Conservation (phyloP, 208 protist species). For the Trypanosoma platydactyli region DNA sequence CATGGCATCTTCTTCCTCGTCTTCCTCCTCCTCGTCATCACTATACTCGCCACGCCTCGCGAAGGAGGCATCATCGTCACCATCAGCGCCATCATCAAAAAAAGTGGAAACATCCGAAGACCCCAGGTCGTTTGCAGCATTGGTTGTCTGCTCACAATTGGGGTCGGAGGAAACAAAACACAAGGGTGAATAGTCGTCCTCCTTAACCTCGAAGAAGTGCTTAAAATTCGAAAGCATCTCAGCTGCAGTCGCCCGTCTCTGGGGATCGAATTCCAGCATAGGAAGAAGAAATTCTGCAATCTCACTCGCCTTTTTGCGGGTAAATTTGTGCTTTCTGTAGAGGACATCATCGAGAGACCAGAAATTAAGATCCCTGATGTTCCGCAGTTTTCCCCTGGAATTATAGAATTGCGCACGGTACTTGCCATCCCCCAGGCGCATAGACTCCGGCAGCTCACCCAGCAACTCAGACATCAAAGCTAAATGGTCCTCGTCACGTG, state of each 20-base stretch:
- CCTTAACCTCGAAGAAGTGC: constrained; percentile 80
- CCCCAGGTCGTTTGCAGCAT: constrained; percentile 17
- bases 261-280: constrained; percentile 92
- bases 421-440: constrained; percentile 79
- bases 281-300: constrained; percentile 94
- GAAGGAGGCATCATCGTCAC: constrained; percentile 31
- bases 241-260: constrained; percentile 82
- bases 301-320: constrained; percentile 79
- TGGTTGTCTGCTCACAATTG: constrained; percentile 25
- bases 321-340: constrained; percentile 93
- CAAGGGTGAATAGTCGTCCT: constrained; percentile 83
- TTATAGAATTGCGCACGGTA: constrained; percentile 86
- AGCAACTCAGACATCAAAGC: constrained; percentile 95
- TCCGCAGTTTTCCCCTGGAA: constrained; percentile 69
- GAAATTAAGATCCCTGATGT: constrained; percentile 81
- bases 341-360: constrained; percentile 90
- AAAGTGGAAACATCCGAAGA: constrained; percentile 16
- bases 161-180: constrained; percentile 57
- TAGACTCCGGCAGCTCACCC: constrained; percentile 85
- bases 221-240: constrained; percentile 82
- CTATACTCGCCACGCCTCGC: constrained; percentile 26
- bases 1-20: constrained; percentile 12
- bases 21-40: constrained; percentile 13
- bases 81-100: constrained; percentile 38
- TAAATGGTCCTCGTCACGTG: constrained; percentile 92